These are phyloP conservation scores for Stylosanthes scabra DNA, from an alignment of 331 rosid genomes.

Conservation along the genomic window DNA sequence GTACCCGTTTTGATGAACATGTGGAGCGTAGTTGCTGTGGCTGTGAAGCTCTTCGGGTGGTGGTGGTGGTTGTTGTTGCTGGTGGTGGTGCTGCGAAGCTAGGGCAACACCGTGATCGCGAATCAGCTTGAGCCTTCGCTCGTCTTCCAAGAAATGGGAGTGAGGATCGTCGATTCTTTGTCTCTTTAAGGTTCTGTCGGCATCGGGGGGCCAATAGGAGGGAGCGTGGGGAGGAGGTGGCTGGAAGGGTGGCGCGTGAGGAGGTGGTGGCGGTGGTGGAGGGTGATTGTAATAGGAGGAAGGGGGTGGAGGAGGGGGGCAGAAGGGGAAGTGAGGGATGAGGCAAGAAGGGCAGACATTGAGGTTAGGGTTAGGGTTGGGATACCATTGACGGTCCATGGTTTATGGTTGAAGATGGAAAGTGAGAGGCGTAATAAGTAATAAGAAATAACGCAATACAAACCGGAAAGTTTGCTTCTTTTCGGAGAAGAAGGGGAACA, in stretches of 20 bases:
- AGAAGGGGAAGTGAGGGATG: constrained; percentile 75
- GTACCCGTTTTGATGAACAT: constrained; percentile 36
- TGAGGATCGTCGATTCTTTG: constrained; percentile 59
- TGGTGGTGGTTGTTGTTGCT: not conserved
- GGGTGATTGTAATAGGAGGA: constrained; percentile 28
- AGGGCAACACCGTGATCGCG: constrained; percentile 78
- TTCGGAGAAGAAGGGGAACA: not conserved
- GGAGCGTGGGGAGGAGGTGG: not conserved
- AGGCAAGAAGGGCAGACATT: constrained; percentile 69
- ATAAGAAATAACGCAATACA: not conserved
- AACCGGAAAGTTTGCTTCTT: not conserved
- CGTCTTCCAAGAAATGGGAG: constrained; percentile 50
- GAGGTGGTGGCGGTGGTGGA: constrained; percentile 34
- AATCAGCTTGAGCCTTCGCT: constrained; percentile 77
- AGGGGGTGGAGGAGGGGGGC: constrained; percentile 42
- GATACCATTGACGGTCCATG: constrained; percentile 81
- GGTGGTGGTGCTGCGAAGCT: not conserved
- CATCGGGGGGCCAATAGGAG: constrained; percentile 36
- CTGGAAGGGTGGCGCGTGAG: not conserved
- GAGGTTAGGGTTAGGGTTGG: constrained; percentile 16
- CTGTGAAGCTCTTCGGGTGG: not conserved
- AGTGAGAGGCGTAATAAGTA: not conserved
- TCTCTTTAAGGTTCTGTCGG: constrained; percentile 65
- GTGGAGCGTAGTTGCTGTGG: not conserved
- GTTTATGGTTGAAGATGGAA: not conserved